Base-by-base conservation (phyloP, 805 yeast species). In the Komagataella phaffii region DNA sequence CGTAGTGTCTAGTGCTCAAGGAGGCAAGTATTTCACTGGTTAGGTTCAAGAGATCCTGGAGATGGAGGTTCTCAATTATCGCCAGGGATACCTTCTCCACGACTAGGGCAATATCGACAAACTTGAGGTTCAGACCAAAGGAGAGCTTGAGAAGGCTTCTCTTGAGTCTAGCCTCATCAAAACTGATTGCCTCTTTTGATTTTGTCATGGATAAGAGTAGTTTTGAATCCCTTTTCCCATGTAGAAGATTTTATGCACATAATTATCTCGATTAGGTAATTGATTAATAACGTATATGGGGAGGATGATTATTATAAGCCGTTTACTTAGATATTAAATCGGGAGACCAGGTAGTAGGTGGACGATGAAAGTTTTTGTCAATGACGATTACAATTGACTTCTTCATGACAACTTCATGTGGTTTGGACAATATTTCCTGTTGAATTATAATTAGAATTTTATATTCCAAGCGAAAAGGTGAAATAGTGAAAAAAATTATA, bases 1-100 rank as follows among this genome's bases (percentile, higher is more conserved):
- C 96, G 21, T 96, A 96, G 66, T 91, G 97, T 53, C 81, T 77
- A 4, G 97, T 90, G 47, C 96, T 88, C 89, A 90, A 80, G 58
- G 88, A 86, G 24, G 98, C 98, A 50, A 93, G 85, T 17, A 93
- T 87, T 68, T 93, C 99, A 24, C 98, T 95, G 40, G 96, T 90
- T 48, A 66, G 54, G 17, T 59, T 57, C 3, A 61, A 45, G 7
- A 68, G 55, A 47, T 77, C 78, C 21, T 69, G 66, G 23, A 75
- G 68, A 49, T 70, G 70, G 23, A 77, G 71, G 43, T 69, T 71
- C 49, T 70, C 72, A 48, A 79, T 78, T 18, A 78, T 74, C 18
- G 81, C 82, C 1, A 66, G 59, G 44, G 66, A 66, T 17, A 77
- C 75, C 57, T 75, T 71, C 52, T 70, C 74, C 18, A 79, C 68